Conservation (phyloP, 306 rosid genomes). For the Castanospermum australe region DNA sequence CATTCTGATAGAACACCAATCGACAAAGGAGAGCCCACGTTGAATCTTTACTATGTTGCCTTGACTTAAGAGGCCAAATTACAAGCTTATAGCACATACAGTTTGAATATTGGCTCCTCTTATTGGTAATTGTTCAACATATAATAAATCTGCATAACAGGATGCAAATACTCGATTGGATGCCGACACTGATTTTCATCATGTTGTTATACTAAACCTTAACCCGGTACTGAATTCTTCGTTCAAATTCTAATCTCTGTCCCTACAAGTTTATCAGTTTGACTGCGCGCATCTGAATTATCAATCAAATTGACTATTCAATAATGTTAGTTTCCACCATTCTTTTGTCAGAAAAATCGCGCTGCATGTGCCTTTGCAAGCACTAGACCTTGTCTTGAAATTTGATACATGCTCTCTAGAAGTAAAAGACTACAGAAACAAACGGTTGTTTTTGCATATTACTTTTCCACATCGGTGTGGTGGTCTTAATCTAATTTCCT, state of each 20-base stretch:
- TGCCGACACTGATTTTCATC: background rate
- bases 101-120: background rate
- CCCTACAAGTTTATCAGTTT: background rate
- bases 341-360: background rate
- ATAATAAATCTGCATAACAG: background rate
- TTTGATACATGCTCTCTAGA: background rate
- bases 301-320: conserved; percentile 4
- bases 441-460: background rate
- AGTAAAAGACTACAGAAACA: background rate
- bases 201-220: background rate
- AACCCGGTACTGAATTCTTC: too few species aligned
- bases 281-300: background rate
- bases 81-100: background rate
- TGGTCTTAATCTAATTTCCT: too few species aligned
- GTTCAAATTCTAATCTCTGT: background rate
- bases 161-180: background rate
- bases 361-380: background rate
- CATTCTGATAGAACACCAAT: background rate
- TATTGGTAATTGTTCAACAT: background rate
- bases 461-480: too few species aligned
- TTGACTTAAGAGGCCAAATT: background rate
- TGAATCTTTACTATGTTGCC: background rate
- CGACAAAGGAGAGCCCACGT: background rate
- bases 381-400: background rate
- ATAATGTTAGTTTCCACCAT: background rate